Conservation (phyloP, 371 early-diverging fungal species). For the Mucor mucedo region DNA sequence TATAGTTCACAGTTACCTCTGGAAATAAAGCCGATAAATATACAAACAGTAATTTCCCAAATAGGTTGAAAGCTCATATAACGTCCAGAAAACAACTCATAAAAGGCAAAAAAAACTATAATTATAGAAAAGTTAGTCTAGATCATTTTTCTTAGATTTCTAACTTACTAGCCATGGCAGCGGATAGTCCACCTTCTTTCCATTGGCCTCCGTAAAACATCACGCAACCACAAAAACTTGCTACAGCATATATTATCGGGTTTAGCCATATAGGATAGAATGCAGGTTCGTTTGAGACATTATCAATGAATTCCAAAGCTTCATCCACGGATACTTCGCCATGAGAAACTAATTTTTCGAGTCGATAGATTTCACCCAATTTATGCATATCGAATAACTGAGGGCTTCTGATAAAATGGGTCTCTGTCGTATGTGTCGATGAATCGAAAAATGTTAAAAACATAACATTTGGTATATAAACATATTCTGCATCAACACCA, state of each 20-base stretch:
- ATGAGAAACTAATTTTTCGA: slow-evolving; percentile 53
- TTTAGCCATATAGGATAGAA: slow-evolving; percentile 60
- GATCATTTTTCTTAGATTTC: too few relatives aligned
- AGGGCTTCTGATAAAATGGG: slow-evolving; percentile 67
- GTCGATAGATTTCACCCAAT: slow-evolving; percentile 63
- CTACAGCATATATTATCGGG: slow-evolving; percentile 52
- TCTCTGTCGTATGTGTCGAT: slow-evolving; percentile 80
- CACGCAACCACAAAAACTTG: slow-evolving; percentile 56
- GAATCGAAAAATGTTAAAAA: slow-evolving; percentile 75
- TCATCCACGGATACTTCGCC: slow-evolving; percentile 61
- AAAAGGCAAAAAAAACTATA: slow-evolving; percentile 43
- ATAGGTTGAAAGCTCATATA: slow-evolving; percentile 55
- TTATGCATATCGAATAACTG: slow-evolving; percentile 76
- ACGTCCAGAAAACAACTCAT: slow-evolving; percentile 45
- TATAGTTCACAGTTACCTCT: slow-evolving; percentile 35
- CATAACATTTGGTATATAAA: slow-evolving; percentile 74
- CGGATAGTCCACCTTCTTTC: slow-evolving; percentile 47
- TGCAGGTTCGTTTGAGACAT: slow-evolving; percentile 42
- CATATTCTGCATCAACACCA: slow-evolving; percentile 72
- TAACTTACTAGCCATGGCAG: slow-evolving; percentile 48
- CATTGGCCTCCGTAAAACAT: slow-evolving; percentile 52
- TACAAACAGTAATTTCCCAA: slow-evolving; percentile 74
- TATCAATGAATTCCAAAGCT: slow-evolving; percentile 56
- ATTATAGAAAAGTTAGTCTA: background rate
- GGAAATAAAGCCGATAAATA: slow-evolving; percentile 71